These are phyloP conservation scores for Sordaria brevicollis DNA, from an alignment of 495 filamentous ascomycete genomes.

Conservation along the genomic window DNA sequence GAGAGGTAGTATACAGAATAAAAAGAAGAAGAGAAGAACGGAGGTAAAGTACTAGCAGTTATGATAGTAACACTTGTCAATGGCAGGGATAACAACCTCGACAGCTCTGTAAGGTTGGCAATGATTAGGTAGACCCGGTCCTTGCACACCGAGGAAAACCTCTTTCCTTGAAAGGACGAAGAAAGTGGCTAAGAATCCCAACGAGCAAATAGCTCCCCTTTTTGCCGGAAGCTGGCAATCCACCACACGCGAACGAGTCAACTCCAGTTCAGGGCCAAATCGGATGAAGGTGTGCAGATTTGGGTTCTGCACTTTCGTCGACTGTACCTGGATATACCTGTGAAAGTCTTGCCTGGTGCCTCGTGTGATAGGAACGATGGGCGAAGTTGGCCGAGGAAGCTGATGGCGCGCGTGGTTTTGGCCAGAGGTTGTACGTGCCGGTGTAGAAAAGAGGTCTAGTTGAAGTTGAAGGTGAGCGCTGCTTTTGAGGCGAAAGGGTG, in stretches of 20 bases:
- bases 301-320: neutral
- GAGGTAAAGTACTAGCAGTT: neutral
- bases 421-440: too few species aligned
- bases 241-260: neutral
- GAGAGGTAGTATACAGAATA: constrained; percentile 1
- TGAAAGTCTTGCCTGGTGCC: neutral
- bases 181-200: neutral
- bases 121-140: neutral
- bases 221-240: neutral
- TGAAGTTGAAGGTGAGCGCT: neutral
- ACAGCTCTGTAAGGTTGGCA: neutral
- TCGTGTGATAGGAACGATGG: neutral
- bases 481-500: neutral
- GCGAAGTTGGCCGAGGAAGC: neutral
- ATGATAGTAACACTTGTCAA: constrained; percentile 20
- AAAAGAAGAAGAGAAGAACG: neutral
- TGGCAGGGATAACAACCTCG: constrained; percentile 6
- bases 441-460: neutral
- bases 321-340: neutral
- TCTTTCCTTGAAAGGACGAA: constrained; percentile 8
- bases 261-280: neutral
- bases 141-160: constrained; percentile 3
- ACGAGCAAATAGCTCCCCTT: neutral
- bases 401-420: neutral
- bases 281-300: neutral